Conservation (phyloP, 768 basidiomycete genomes). For the Tulasnella sp. region DNA sequence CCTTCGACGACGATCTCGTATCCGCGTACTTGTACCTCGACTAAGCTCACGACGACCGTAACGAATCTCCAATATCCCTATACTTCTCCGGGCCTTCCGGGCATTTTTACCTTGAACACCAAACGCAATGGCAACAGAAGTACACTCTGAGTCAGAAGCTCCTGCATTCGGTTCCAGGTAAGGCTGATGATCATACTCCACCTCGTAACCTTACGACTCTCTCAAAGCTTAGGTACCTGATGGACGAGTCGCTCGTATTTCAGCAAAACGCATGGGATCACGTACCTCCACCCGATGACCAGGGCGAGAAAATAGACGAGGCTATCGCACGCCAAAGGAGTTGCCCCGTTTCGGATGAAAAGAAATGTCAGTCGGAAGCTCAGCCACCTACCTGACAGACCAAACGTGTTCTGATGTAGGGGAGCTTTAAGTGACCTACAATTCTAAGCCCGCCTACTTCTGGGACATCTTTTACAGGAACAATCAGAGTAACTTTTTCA, state of each 20-base stretch:
- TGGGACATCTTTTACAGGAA: slow-evolving; percentile 93
- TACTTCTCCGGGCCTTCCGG: too few relatives aligned
- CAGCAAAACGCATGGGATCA: slow-evolving; percentile 49
- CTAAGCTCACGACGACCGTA: too few relatives aligned
- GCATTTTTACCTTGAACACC: too few relatives aligned
- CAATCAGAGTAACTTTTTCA: slow-evolving; percentile 84
- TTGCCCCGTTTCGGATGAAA: slow-evolving; percentile 62
- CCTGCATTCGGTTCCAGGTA: slow-evolving; percentile 67
- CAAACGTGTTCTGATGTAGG: not conserved
- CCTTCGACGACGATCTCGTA: too few relatives aligned
- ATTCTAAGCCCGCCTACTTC: slow-evolving; percentile 25
- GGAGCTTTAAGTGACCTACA: slow-evolving; percentile 23
- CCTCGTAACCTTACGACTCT: not conserved
- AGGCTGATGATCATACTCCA: not conserved
- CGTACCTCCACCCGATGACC: slow-evolving; percentile 73
- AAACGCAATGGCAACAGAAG: too few relatives aligned
- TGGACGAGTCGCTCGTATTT: slow-evolving; percentile 27
- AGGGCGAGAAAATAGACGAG: slow-evolving; percentile 56
- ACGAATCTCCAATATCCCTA: too few relatives aligned
- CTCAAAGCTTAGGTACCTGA: slow-evolving; percentile 46
- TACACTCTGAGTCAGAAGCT: not conserved
- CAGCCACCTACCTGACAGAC: slow-evolving; percentile 27
- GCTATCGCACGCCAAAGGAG: slow-evolving; percentile 60
- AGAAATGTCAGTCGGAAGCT: slow-evolving; percentile 42
- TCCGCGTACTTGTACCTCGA: too few relatives aligned